Evolutionary conservation across 2,329 filamentous ascomycete species (phyloP).

Genomic region (Aspergillus sp.): DNA sequence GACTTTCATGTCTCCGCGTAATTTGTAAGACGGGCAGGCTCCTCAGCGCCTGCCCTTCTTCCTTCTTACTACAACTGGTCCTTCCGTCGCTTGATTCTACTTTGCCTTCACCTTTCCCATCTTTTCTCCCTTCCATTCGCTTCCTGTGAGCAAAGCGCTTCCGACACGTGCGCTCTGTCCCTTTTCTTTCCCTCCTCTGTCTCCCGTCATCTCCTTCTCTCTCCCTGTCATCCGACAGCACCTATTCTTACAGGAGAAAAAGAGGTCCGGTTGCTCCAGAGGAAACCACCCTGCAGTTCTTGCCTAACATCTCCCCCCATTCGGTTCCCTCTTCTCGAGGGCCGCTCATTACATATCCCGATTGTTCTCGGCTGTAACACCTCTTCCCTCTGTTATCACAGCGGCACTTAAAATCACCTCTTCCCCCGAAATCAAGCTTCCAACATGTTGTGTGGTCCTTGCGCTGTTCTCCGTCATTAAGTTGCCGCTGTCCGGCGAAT

Average conservation of each 20-base stretch:
- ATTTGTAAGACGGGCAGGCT: background rate
- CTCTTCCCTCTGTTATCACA: conserved; percentile 1
- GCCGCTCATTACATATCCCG: conserved; percentile 15
- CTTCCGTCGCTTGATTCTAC: conserved; percentile 6
- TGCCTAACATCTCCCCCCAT: conserved; percentile 3
- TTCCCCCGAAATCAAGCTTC: conserved; percentile 2
- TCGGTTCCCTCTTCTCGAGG: conserved; percentile 6
- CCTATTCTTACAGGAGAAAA: background rate
- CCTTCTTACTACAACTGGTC: conserved; percentile 1
- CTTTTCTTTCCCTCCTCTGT: conserved; percentile 6
- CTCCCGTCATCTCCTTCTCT: background rate
- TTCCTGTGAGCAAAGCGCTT: conserved; percentile 12
- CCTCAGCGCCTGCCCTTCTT: too few species aligned
- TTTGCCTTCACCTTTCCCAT: conserved; percentile 1
- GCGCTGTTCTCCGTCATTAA: conserved; percentile 19
- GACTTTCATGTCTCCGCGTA: background rate
- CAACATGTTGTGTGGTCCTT: conserved; percentile 21
- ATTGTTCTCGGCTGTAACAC: conserved; percentile 12
- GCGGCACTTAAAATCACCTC: conserved; percentile 4
- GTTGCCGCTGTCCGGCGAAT: conserved; percentile 22
- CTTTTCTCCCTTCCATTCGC: background rate
- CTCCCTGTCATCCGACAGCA: background rate
- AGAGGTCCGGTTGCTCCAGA: background rate
- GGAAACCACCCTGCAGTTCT: conserved; percentile 4
- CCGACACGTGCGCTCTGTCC: conserved; percentile 18